Conservation (phyloP, 768 basidiomycete species). For the Mycena sanguinolenta region DNA sequence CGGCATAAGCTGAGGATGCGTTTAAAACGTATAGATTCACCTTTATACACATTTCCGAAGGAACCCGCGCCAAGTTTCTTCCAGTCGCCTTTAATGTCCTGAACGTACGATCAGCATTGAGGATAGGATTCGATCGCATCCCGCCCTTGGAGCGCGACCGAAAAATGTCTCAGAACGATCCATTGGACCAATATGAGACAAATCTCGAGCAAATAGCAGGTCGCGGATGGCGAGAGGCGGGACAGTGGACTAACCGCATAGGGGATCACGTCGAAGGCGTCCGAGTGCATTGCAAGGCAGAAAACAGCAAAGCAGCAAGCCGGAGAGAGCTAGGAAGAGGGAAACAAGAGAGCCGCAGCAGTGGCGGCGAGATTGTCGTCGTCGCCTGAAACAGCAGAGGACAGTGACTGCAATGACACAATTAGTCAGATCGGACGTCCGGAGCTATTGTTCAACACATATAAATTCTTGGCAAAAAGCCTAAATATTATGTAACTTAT, state of each 20-base stretch:
- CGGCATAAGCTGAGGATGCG: constrained; percentile 9
- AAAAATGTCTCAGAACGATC: constrained; percentile 16
- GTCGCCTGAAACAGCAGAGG: constrained; percentile 15
- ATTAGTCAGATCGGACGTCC: not conserved
- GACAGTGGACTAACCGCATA: constrained; percentile 69
- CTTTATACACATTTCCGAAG: constrained; percentile 94
- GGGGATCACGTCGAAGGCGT: constrained; percentile 90
- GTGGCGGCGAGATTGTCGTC: constrained; percentile 13
- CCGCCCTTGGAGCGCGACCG: constrained; percentile 2
- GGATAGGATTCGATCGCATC: constrained; percentile 22
- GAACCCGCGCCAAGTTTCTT: constrained; percentile 93
- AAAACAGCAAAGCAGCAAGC: not conserved
- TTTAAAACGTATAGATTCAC: constrained; percentile 47
- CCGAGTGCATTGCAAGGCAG: constrained; percentile 54
- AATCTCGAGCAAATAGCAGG: not conserved
- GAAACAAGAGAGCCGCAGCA: constrained; percentile 2
- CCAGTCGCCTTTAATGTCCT: constrained; percentile 93
- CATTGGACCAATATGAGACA: not conserved
- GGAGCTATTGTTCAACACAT: too few species aligned
- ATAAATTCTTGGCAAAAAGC: too few species aligned
- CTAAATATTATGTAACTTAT: too few species aligned
- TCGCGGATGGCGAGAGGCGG: not conserved
- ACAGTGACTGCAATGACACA: not conserved
- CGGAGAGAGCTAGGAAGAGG: not conserved
- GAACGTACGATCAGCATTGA: constrained; percentile 22